Evolutionary conservation across 352 stramenopile species (phyloP).

Genomic region (Thraustotheca clavata): DNA sequence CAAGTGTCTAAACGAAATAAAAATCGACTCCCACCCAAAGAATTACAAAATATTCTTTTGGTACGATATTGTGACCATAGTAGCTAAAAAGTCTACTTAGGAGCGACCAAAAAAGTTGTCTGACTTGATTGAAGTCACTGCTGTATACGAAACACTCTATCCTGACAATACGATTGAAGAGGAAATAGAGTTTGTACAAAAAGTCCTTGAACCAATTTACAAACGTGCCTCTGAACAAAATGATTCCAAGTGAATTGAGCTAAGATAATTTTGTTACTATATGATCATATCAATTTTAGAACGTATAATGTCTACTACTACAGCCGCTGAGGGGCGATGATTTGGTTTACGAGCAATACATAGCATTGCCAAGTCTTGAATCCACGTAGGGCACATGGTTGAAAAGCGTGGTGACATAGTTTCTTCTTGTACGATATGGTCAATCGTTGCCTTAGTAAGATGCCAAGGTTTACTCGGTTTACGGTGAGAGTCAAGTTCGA

Average conservation of each 20-base stretch:
- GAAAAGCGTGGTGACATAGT: neutral
- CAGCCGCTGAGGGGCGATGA: neutral
- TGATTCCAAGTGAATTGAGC: neutral
- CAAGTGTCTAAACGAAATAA: neutral
- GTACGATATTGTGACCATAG: neutral
- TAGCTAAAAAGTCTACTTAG: neutral
- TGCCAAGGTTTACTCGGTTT: neutral
- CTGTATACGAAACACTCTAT: conserved; percentile 12
- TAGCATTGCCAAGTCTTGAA: neutral
- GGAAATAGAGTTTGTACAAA: conserved; percentile 1
- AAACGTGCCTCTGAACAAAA: neutral
- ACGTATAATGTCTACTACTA: neutral
- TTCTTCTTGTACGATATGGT: neutral
- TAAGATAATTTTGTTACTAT: neutral
- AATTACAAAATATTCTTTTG: neutral
- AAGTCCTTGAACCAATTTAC: neutral
- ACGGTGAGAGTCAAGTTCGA: conserved; percentile 1
- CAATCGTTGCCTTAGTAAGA: neutral
- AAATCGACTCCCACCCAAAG: neutral
- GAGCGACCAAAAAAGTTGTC: conserved; percentile 3
- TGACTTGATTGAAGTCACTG: neutral
- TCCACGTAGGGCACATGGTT: conserved; percentile 1
- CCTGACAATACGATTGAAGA: conserved; percentile 1
- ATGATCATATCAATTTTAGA: neutral
- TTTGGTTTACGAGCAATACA: neutral